Conservation (phyloP, 2,329 filamentous ascomycete genomes). For the Chrysosporium queenslandicum region DNA sequence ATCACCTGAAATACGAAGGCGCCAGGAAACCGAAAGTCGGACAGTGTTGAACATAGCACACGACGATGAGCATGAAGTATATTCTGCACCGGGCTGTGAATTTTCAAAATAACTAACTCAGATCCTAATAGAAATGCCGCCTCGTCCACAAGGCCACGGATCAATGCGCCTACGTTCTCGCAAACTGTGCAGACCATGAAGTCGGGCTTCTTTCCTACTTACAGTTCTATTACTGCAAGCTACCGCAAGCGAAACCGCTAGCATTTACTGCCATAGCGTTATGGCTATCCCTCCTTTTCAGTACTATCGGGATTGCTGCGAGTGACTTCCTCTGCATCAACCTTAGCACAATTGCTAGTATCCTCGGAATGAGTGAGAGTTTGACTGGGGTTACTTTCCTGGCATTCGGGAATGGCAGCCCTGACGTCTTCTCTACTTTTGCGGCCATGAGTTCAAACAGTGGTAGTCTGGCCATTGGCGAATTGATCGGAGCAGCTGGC, state of each 20-base stretch:
- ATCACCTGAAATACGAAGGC: constrained; percentile 12
- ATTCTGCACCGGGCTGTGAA: background rate
- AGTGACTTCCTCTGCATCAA: constrained; percentile 99
- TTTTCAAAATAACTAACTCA: background rate
- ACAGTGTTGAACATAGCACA: background rate
- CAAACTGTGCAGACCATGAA: constrained; percentile 79
- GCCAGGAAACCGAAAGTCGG: constrained; percentile 22
- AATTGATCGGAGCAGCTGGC: constrained; percentile 84
- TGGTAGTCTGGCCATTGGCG: constrained; percentile 90
- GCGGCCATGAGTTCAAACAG: constrained; percentile 95
- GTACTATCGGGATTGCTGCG: constrained; percentile 92
- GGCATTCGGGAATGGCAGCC: constrained; percentile 94
- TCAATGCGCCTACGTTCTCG: constrained; percentile 75
- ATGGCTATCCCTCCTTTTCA: constrained; percentile 87
- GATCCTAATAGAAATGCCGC: constrained; percentile 50
- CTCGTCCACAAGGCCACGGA: constrained; percentile 66
- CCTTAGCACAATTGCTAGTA: constrained; percentile 77
- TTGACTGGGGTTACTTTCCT: constrained; percentile 92
- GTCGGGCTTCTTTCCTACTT: constrained; percentile 84
- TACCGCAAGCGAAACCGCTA: constrained; percentile 57
- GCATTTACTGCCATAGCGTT: constrained; percentile 68
- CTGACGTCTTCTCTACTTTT: constrained; percentile 97
- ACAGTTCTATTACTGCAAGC: constrained; percentile 76
- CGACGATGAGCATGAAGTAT: constrained; percentile 14
- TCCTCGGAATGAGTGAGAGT: constrained; percentile 90